Conservation (phyloP, 352 stramenopile species). For the Stramenopiles sp. region DNA sequence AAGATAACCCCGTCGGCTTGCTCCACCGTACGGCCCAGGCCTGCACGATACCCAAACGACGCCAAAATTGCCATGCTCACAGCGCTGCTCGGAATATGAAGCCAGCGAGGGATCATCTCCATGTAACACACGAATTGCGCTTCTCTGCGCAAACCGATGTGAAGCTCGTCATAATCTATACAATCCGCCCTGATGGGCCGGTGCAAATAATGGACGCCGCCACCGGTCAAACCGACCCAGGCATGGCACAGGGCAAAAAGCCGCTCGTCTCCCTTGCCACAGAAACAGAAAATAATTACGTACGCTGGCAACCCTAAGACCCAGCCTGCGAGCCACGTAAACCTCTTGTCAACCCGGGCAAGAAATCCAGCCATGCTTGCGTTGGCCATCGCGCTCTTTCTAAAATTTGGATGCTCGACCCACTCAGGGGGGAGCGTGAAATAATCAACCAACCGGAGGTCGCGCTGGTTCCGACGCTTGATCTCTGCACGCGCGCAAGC, state of each 20-base stretch:
- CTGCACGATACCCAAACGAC: slow-evolving; percentile 11
- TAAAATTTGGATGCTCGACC: background rate
- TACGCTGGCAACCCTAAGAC: background rate
- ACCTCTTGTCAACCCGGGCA: slow-evolving; percentile 1
- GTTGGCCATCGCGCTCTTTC: slow-evolving; percentile 4
- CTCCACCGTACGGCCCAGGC: background rate
- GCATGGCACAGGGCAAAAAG: slow-evolving; percentile 9
- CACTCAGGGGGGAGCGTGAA: background rate
- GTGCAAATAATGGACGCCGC: slow-evolving; percentile 14
- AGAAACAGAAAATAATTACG: background rate
- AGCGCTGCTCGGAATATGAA: slow-evolving; percentile 11
- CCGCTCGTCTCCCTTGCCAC: slow-evolving; percentile 7
- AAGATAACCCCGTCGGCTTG: slow-evolving; percentile 11
- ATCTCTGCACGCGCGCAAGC: background rate
- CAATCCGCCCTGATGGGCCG: background rate
- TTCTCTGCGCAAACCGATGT: slow-evolving; percentile 15
- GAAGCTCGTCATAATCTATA: slow-evolving; percentile 15
- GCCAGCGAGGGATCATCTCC: slow-evolving; percentile 12
- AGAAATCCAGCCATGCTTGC: background rate
- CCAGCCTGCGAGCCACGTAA: slow-evolving; percentile 12
- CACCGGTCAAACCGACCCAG: slow-evolving; percentile 13
- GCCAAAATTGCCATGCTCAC: slow-evolving; percentile 12
- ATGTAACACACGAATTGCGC: slow-evolving; percentile 15
- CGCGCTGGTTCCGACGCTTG: background rate
- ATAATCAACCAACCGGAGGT: background rate